Percentiles rank a stretch among this genome's conserved stretches.
Evolutionary conservation across 2,329 filamentous ascomycete species (phyloP).

Genomic region (Fonsecaea erecta): DNA sequence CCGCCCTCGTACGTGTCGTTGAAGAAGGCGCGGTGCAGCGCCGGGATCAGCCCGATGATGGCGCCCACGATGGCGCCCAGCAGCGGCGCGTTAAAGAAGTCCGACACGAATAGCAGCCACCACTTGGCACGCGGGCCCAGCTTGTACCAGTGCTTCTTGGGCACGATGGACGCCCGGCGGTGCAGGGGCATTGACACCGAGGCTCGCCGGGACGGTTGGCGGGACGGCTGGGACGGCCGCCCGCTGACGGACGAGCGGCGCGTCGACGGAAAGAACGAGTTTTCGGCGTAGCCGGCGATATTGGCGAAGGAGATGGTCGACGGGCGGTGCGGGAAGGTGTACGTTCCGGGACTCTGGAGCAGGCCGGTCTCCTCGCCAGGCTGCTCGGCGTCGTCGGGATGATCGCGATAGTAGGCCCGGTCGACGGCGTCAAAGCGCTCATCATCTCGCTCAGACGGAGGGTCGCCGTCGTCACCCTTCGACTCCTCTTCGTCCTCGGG

Average conservation of each 20-base stretch:
- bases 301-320: slow-evolving; percentile 26
- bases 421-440: slow-evolving; percentile 6
- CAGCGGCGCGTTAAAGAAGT: slow-evolving; percentile 66
- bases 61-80: slow-evolving; percentile 64
- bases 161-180: slow-evolving; percentile 28
- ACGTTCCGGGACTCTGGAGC: slow-evolving; percentile 9
- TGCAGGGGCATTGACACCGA: slow-evolving; percentile 14
- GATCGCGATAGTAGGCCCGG: slow-evolving; percentile 21
- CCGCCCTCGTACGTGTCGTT: slow-evolving; percentile 61
- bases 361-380: slow-evolving; percentile 31
- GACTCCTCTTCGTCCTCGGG: slow-evolving; percentile 34
- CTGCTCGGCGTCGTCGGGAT: slow-evolving; percentile 28
- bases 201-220: slow-evolving; percentile 1
- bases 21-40: slow-evolving; percentile 67
- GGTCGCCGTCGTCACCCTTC: slow-evolving; percentile 46
- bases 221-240: neutral
- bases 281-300: slow-evolving; percentile 49
- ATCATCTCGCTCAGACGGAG: slow-evolving; percentile 34
- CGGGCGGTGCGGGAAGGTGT: slow-evolving; percentile 1
- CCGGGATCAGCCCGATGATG: slow-evolving; percentile 63
- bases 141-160: slow-evolving; percentile 40
- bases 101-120: slow-evolving; percentile 47
- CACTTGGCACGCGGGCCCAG: slow-evolving; percentile 47
- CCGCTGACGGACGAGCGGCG: slow-evolving; percentile 5
- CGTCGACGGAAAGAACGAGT: slow-evolving; percentile 55